Evolutionary conservation across 371 early-diverging fungal genomes (phyloP), one percentile per base, ranked within the genome.

Genomic region (Apophysomyces sp.): DNA sequence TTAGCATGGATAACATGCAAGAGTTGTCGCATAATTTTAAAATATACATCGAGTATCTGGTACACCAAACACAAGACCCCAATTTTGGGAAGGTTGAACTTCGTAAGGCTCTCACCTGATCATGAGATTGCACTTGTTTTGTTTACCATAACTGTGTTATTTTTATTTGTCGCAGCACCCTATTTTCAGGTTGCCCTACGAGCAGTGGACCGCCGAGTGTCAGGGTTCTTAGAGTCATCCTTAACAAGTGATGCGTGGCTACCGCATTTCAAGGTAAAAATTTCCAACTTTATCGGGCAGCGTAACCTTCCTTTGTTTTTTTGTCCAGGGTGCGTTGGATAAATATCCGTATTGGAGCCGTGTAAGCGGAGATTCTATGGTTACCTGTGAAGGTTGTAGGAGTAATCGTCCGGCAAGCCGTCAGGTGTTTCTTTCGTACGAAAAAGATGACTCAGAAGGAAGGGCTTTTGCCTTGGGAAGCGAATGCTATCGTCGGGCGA

Each of bases 181-280:
- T 62, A 61, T 27, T 62, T 58, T 13, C 58, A 58, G 37, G 32
- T 26, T 11, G 60, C 67, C 24, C 26, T 58, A n/a, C 30, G 44
- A 16, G 62, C 31, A 7, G 67, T 66, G 53, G 67, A 66, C 11
- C 67, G 62, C 18, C 57, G 62, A 21, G 57, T 62, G 21, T 41
- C 40, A 54, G 62, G 62, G 1, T 66, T 44, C n/a, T 27, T 24
- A 28, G 62, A 61, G 2, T 66, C 67, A 4, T 24, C 62, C 27
- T 30, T 66, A 30, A 49, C 61, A 18, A 66, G 67, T 58, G 67
- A 66, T 58, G 61, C 67, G 39, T 66, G 67, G 67, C 36, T 52
- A n/a, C 62, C 67, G 4, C n/a, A 54, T 8, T 66, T 61, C 49
- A 66, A 66, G 60, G 65, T 65, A 30, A 55, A 34, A 51, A 11